Evolutionary conservation across 2,329 filamentous ascomycete genomes (phyloP), one percentile per base, ranked within the genome.

Genomic region (Aspergillus awamori): DNA sequence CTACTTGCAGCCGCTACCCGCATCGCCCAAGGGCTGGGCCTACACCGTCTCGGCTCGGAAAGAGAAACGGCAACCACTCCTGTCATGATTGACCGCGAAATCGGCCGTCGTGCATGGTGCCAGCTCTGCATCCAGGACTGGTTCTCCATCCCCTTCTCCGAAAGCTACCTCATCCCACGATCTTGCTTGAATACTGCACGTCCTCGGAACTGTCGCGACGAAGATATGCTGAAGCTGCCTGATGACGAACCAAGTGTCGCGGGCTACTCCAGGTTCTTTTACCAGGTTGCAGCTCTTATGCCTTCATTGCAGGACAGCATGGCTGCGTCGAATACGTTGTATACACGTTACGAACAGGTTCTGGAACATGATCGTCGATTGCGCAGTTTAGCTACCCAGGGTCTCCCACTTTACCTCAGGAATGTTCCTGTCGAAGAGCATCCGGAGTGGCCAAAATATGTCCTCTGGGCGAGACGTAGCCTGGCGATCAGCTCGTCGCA

Each of bases 11-110:
- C 80, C 1, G 81, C 78, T 2, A 70, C 80, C 5, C 74, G 81
- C 7, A 81, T 84, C 47, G 81, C 80, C 2, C 80, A 82, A 66
- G 77, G 78, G 0, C 70, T 84, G 0, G 81, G 80, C 0, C 69
- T 84, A 3, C 81, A 84, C 57, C 71, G 75, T 24, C 69, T 82
- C 2, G 62, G 59, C 45, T 36, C 51, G 7, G 60, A 52, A 13
- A 38, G 62, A n/a, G 67, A 65, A 0, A 58, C 70, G 6, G 67
- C 71, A 4, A 51, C 66, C 5, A 53, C 64, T n/a, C 63, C 66
- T 4, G 58, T 69, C 36, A 56, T 71, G 2, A 57, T 69, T 6
- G 64, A 62, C 15, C 60, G 62, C 6, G 79, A 81, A 52, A 74
- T 75, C 13, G 77, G 76, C 6, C 72, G 77, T 11, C 68, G 77